Percentiles rank a stretch among this genome's conserved stretches.
These are phyloP conservation scores for Botryococcus braunii DNA, from an alignment of 163 green algal genomes.

Conservation along the genomic window DNA sequence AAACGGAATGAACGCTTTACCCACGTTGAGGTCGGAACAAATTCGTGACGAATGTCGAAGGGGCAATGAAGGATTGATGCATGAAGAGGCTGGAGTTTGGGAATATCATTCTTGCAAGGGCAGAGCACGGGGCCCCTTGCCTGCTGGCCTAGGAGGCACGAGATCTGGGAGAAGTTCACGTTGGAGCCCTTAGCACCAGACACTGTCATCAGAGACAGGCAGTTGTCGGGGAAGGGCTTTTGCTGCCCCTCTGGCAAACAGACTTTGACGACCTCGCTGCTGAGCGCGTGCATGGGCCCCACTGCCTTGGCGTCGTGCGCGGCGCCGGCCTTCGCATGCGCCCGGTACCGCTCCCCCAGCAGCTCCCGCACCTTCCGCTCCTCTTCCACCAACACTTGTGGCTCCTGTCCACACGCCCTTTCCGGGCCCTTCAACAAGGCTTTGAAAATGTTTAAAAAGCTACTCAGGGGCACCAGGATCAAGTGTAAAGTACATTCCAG, in stretches of 20 bases:
- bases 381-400: slow-evolving; percentile 18
- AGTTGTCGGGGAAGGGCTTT: slow-evolving; percentile 80
- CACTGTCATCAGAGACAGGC: slow-evolving; percentile 88
- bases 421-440: too few relatives aligned
- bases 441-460: too few relatives aligned
- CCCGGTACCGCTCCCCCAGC: slow-evolving; percentile 50
- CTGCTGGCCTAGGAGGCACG: slow-evolving; percentile 86
- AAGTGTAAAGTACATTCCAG: too few relatives aligned
- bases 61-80: too few relatives aligned
- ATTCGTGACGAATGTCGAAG: too few relatives aligned
- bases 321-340: slow-evolving; percentile 46
- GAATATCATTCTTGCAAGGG: too few relatives aligned
- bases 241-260: slow-evolving; percentile 78
- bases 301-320: slow-evolving; percentile 19
- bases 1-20: too few relatives aligned
- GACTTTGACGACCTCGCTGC: slow-evolving; percentile 52
- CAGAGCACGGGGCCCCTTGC: too few relatives aligned
- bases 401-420: too few relatives aligned
- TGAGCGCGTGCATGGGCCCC: slow-evolving; percentile 74
- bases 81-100: too few relatives aligned
- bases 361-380: slow-evolving; percentile 34
- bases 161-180: slow-evolving; percentile 95
- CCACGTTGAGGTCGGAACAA: too few relatives aligned
- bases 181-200: slow-evolving; percentile 87
- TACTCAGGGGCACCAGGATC: too few relatives aligned